Percentiles rank a stretch among this genome's conserved stretches.
Evolutionary conservation across 2,329 filamentous ascomycete species (phyloP).

Genomic region (Talaromyces piceae): DNA sequence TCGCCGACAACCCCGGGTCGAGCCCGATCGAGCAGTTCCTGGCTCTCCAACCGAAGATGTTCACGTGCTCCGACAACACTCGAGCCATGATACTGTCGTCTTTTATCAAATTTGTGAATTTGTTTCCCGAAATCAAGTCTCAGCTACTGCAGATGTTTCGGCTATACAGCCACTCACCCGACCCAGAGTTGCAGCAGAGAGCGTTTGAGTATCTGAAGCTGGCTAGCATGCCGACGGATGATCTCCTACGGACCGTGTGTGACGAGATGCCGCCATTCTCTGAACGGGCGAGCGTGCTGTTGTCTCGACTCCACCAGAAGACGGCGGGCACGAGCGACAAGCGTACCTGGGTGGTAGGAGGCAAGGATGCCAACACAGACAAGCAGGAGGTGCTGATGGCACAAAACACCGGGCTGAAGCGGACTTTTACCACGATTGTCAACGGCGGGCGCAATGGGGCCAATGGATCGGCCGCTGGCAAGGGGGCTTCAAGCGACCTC

Average conservation of each 20-base stretch:
- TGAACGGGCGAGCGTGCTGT: constrained; percentile 80
- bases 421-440: constrained; percentile 63
- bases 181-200: constrained; percentile 91
- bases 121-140: constrained; percentile 97
- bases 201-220: constrained; percentile 91
- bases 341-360: constrained; percentile 95
- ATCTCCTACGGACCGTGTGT: constrained; percentile 84
- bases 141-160: constrained; percentile 86
- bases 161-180: constrained; percentile 86
- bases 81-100: constrained; percentile 90
- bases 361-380: constrained; percentile 85
- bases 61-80: constrained; percentile 79
- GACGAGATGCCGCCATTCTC: constrained; percentile 99
- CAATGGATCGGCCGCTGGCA: constrained; percentile 26
- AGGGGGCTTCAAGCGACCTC: constrained; percentile 55
- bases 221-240: constrained; percentile 78
- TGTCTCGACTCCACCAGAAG: constrained; percentile 91
- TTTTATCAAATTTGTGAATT: constrained; percentile 95
- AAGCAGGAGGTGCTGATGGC: constrained; percentile 70
- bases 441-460: constrained; percentile 26
- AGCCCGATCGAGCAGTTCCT: constrained; percentile 97
- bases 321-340: constrained; percentile 89
- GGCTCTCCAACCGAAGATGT: constrained; percentile 82
- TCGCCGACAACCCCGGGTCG: constrained; percentile 84
- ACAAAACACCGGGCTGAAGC: constrained; percentile 74